Evolutionary conservation across 1,284 basidiomycete genomes (phyloP), one percentile per base, ranked within the genome.

Genomic region (Farysia itapuensis): DNA sequence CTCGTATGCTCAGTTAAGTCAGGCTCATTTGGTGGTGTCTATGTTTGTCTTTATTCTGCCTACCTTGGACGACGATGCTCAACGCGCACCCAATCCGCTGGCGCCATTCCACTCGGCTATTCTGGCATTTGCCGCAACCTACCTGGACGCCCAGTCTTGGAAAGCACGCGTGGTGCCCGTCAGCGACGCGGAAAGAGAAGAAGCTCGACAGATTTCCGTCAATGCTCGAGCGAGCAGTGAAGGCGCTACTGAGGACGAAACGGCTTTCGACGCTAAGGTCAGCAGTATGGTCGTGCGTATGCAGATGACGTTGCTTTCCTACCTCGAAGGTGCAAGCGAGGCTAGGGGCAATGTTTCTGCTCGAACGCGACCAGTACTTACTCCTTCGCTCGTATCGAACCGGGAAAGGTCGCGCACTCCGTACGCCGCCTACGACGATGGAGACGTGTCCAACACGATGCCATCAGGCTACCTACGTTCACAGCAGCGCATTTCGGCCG

Each of bases 101-200:
- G 18, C 38, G 5, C 31, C 45, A 18, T 44, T 94, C 49, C 92
- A 97, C 72, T 81, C 84, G 3, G 86, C 90, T 0, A 84, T 94
- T 15, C 80, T 94, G 12, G 81, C 82, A 8, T 79, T 95, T 1
- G 86, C 89, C 0, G 85, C 90, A 16, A 82, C 83, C 58, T 86
- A 84, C 67, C 82, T 95, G n/a, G 84, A 84, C 15, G 80, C 79
- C 30, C 81, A 82, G 9, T 80, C 80, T 36, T 87, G 85, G 82
- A 81, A 81, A 19, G 79, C 83, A 20, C 78, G 78, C 21, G 79
- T 91, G 1, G 77, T 81, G 25, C 88, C 89, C 0, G 81, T 84
- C 46, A 86, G 84, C 5, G 89, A 92, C 35, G 77, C 79, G 0
- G 90, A 93, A 74, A 74, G 83, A 12, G 78, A 82, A 35, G 82